These are phyloP conservation scores for Sclerotinia sclerotiorum DNA, from an alignment of 2,329 filamentous ascomycete genomes.

Conservation along the genomic window DNA sequence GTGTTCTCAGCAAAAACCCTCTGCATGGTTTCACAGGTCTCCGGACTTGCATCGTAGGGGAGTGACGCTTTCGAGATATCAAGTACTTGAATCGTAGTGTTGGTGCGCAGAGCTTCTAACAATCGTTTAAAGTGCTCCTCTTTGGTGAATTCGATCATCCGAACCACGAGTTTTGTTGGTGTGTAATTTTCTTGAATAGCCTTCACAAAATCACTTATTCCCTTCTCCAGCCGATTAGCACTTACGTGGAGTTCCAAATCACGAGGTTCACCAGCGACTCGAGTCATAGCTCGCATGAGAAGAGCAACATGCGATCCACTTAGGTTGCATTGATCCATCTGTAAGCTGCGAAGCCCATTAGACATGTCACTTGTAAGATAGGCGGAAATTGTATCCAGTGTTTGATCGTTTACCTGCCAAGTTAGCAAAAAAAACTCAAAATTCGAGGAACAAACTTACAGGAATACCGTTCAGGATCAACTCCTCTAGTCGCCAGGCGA, in stretches of 20 bases:
- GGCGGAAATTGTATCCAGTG: conserved; percentile 62
- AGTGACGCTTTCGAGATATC: conserved; percentile 71
- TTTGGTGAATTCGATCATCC: conserved; percentile 60
- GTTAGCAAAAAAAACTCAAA: conserved; percentile 28
- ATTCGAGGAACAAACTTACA: conserved; percentile 36
- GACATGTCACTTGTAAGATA: conserved; percentile 64
- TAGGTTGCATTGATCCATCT: conserved; percentile 65
- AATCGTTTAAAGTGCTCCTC: conserved; percentile 56
- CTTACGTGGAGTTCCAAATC: conserved; percentile 66
- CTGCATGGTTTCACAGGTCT: conserved; percentile 64
- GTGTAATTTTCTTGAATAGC: conserved; percentile 54
- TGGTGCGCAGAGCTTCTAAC: conserved; percentile 59
- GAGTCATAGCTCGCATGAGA: conserved; percentile 62
- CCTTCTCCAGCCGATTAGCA: conserved; percentile 51
- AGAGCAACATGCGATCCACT: conserved; percentile 64
- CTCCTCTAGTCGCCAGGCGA: conserved; percentile 67
- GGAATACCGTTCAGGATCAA: conserved; percentile 63
- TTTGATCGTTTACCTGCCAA: conserved; percentile 56
- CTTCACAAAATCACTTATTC: conserved; percentile 51
- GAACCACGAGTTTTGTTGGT: conserved; percentile 63
- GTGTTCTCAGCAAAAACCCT: conserved; percentile 65
- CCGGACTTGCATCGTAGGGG: conserved; percentile 65
- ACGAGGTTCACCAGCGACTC: conserved; percentile 49
- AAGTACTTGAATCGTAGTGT: conserved; percentile 61
- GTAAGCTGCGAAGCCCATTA: conserved; percentile 58